Evolutionary conservation across 2,329 filamentous ascomycete genomes (phyloP), one percentile per base, ranked within the genome.

Genomic region (Sphaerulina musiva): DNA sequence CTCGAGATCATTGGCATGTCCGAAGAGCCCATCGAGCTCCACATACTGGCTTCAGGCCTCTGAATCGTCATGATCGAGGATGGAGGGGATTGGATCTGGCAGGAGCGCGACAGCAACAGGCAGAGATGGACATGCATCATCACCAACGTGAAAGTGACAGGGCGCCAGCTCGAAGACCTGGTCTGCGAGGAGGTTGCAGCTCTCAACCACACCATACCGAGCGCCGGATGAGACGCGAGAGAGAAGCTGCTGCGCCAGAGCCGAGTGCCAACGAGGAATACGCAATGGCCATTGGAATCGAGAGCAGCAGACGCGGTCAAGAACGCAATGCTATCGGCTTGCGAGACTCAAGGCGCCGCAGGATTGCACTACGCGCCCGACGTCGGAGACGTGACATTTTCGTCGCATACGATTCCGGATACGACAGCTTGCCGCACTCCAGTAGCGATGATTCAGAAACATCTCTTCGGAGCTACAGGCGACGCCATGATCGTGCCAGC

Each of bases 351-450:
- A 29, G 14, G 20, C 48, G n/a, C 11, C 48, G 48, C 42, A 45
- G 41, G 5, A 26, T 39, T n/a, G 23, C 40, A 14, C 42, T 39
- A 14, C 32, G 42, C 14, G 31, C 17, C 11, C 46, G 48, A 23
- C 41, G 48, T 31, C 48, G 48, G 14, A 32, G 29, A 9, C 31
- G 48, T 12, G 48, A 51, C 17, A 31, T 51, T 34, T n/a, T 36
- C 29, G 48, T 44, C 4, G n/a, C 39, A n/a, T 41, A 50, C 29
- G 42, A 43, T 4, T 42, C 48, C 11, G 5, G 31, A 23, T 34
- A 23, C 4, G 48, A 12, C 9, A 42, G 38, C 11, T 17, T 44
- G 31, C 11, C 10, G 11, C 38, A 8, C 1, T 20, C 11, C 10
- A 42, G 42, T 14, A 7, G 43, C 8, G 40, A 50, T 4, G 14